Conservation (phyloP, 441 rosid genomes). For the Kokia cookei region DNA sequence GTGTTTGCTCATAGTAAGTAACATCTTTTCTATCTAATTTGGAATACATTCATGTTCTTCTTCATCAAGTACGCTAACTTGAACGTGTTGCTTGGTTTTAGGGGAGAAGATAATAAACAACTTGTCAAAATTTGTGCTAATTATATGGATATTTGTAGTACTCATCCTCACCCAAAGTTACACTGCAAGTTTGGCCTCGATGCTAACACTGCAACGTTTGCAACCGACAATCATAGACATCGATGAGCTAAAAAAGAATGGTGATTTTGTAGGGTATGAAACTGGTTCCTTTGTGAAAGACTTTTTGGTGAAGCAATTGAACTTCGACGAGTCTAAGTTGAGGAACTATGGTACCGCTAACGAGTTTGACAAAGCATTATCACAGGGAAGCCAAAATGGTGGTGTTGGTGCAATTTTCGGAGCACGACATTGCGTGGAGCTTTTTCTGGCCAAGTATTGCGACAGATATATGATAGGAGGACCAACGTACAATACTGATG, state of each 20-base stretch:
- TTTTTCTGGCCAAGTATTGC: conserved; percentile 32
- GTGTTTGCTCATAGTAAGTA: conserved; percentile 53
- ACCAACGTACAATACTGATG: conserved; percentile 38
- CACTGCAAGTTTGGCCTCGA: conserved; percentile 53
- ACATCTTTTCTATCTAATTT: background rate
- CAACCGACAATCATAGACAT: conserved; percentile 22
- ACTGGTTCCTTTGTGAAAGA: conserved; percentile 21
- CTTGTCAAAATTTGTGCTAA: conserved; percentile 36
- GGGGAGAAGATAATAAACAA: conserved; percentile 46
- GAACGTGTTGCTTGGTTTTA: conserved; percentile 4
- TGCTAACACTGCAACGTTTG: conserved; percentile 42
- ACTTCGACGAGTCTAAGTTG: conserved; percentile 13
- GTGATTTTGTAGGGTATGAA: conserved; percentile 37
- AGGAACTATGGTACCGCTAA: conserved; percentile 10
- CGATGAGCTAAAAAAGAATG: conserved; percentile 19
- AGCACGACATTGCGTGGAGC: conserved; percentile 33
- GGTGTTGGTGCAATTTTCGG: conserved; percentile 36
- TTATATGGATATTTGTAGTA: conserved; percentile 46
- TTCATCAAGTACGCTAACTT: background rate
- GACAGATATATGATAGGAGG: conserved; percentile 34
- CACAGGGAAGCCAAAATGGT: conserved; percentile 14
- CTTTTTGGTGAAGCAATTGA: conserved; percentile 8
- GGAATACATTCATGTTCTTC: background rate
- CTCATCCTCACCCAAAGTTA: conserved; percentile 50
- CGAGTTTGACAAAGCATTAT: conserved; percentile 24